phyloP scores from a whole-genome alignment of 371 early-diverging fungal genomes.

The Parasitella parasitica region DNA sequence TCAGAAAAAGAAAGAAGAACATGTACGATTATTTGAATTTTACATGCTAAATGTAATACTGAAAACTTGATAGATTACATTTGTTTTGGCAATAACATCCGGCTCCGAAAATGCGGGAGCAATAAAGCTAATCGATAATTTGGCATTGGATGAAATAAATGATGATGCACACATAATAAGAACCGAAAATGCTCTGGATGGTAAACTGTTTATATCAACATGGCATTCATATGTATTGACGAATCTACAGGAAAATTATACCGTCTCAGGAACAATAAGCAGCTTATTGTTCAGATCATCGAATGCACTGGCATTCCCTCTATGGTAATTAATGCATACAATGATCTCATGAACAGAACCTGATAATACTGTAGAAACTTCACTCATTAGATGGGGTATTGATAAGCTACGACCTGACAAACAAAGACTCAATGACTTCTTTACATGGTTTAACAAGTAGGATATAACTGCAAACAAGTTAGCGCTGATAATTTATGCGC shows the following conservation, averaged over 20 bases:
- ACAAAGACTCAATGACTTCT: conserved; percentile 37
- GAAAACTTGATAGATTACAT: conserved; percentile 2
- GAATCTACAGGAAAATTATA: conserved; percentile 5
- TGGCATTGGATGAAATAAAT: conserved; percentile 28
- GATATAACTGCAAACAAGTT: no score
- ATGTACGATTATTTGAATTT: neutral
- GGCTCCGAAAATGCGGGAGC: conserved; percentile 32
- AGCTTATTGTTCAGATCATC: conserved; percentile 2
- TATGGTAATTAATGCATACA: neutral
- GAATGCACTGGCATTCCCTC: conserved; percentile 6
- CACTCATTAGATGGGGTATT: conserved; percentile 28
- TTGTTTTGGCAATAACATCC: conserved; percentile 27
- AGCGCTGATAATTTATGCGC: neutral
- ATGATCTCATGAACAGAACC: neutral
- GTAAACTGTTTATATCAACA: neutral
- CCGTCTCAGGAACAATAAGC: conserved; percentile 8
- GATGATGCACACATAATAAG: neutral
- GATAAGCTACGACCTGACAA: conserved; percentile 39
- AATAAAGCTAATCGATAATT: conserved; percentile 29
- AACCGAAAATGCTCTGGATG: neutral
- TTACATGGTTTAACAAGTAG: conserved; percentile 42
- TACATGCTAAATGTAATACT: no score
- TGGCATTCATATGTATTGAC: neutral
- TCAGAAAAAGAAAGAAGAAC: neutral
- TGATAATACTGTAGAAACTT: conserved; percentile 18